Percentiles rank a stretch among this genome's conserved stretches.
Evolutionary conservation across 495 filamentous ascomycete species (phyloP).

Genomic region (Usnea hakonensis): DNA sequence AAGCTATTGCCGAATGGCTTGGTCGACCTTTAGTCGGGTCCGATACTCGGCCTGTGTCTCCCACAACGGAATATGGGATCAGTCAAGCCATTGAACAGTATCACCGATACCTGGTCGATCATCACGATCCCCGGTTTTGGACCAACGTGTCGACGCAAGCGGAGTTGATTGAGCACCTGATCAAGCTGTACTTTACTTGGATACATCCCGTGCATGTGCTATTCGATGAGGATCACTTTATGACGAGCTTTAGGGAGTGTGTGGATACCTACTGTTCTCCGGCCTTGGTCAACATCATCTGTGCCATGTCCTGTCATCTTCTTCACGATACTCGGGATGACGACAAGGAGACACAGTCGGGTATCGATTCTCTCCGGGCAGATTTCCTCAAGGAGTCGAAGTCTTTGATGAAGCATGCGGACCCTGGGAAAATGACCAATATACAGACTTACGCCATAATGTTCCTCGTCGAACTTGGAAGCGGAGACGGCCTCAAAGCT

Average conservation of each 20-base stretch:
- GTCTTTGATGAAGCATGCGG: conserved; percentile 19
- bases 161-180: conserved; percentile 30
- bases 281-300: conserved; percentile 36
- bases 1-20: conserved; percentile 32
- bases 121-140: conserved; percentile 24
- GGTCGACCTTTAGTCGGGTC: not conserved
- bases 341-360: conserved; percentile 11
- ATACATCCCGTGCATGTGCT: conserved; percentile 38
- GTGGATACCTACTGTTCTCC: conserved; percentile 30
- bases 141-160: conserved; percentile 29
- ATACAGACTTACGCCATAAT: conserved; percentile 32
- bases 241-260: conserved; percentile 27
- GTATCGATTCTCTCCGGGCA: conserved; percentile 16
- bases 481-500: conserved; percentile 27
- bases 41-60: conserved; percentile 18
- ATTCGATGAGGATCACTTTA: conserved; percentile 28
- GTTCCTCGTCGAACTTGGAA: conserved; percentile 29
- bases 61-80: conserved; percentile 14
- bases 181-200: conserved; percentile 39
- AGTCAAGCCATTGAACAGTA: conserved; percentile 15
- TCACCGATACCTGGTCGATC: conserved; percentile 4
- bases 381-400: conserved; percentile 30
- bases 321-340: conserved; percentile 15
- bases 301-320: conserved; percentile 36
- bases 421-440: conserved; percentile 22